Evolutionary conservation across 2,329 filamentous ascomycete species (phyloP).

Genomic region (Fusarium globosum): DNA sequence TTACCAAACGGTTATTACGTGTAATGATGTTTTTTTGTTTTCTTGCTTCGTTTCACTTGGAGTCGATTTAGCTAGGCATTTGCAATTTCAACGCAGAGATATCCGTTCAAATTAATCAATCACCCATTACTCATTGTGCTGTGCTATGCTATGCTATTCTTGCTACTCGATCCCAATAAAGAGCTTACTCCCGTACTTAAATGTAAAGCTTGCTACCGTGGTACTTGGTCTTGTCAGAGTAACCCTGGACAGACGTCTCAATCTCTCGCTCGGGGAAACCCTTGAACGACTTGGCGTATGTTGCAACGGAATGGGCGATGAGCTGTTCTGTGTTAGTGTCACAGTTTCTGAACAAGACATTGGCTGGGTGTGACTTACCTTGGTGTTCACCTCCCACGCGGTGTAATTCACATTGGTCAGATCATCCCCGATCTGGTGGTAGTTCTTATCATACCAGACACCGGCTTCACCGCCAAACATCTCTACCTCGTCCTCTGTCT

Average conservation of each 20-base stretch:
- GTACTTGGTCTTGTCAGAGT: conserved; percentile 57
- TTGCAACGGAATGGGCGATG: conserved; percentile 79
- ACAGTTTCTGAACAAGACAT: not conserved
- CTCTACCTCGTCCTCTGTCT: conserved; percentile 72
- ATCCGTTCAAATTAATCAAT: conserved; percentile 32
- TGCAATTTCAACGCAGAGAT: conserved; percentile 38
- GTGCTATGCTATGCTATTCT: not conserved
- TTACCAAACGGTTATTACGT: conserved; percentile 11
- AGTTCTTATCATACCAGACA: conserved; percentile 68
- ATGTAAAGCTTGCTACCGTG: conserved; percentile 54
- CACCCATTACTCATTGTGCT: not conserved
- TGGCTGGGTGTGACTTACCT: conserved; percentile 53
- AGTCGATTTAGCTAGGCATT: conserved; percentile 36
- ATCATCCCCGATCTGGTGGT: conserved; percentile 72
- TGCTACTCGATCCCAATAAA: not conserved
- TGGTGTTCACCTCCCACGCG: conserved; percentile 71
- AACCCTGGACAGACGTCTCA: conserved; percentile 44
- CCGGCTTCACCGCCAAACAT: conserved; percentile 79
- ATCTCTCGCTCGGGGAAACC: conserved; percentile 68
- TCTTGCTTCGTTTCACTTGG: conserved; percentile 11
- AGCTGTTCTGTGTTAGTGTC: conserved; percentile 54
- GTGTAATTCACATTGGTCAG: conserved; percentile 67
- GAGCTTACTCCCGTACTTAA: not conserved
- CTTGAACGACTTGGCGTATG: conserved; percentile 73
- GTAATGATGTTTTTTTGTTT: conserved; percentile 9